Base-by-base conservation (phyloP, 176 grass and related monocot genomes). In the Avena eriantha region DNA sequence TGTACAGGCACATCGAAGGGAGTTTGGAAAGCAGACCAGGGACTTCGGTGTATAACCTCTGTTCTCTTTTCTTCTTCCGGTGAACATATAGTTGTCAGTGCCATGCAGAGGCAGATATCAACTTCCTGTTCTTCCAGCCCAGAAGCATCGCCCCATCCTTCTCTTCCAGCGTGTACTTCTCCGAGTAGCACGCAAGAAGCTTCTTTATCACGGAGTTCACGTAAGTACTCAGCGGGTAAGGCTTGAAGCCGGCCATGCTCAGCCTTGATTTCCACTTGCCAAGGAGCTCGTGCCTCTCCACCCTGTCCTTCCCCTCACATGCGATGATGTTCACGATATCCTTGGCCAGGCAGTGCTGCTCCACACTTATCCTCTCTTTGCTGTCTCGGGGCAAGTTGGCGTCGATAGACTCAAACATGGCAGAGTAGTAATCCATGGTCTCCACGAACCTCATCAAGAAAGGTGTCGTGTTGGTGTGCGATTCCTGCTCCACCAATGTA, bases 81-180 rank as follows among this genome's bases (percentile, higher is more conserved):
- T 81, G 43, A 88, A 39, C 63, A 69, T 76, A 19, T 15, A 64
- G 24, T 46, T 78, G 61, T 96, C 79, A 98, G 69, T 98, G 84
- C 96, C 96, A 98, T 9, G 96, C 96, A 76, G 96, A 96, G 55
- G 94, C 94, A 34, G 96, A 98, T 85, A 98, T 98, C 93, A 98
- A 81, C 69, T 90, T 98, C 76, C 96, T 93, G 57, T 80, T 98
- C 71, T 91, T 98, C 96, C 96, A 98, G 36, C 96, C 96, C 13
- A 98, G 87, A 31, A 98, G 88, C 84, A 98, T 84, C 3, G 93
- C 87, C 0, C 93, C 96, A 47, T 96, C 93, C 73, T 86, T 98
- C 80, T 98, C 96, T 16, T 94, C 90, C 79, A 98, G 80, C 23
- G 90, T 98, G 76, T 98, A 96, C 16, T 98, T 96, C 24, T 93